phyloP scores from a whole-genome alignment of 2,329 filamentous ascomycete genomes.

The Alternaria triticimaculans region DNA sequence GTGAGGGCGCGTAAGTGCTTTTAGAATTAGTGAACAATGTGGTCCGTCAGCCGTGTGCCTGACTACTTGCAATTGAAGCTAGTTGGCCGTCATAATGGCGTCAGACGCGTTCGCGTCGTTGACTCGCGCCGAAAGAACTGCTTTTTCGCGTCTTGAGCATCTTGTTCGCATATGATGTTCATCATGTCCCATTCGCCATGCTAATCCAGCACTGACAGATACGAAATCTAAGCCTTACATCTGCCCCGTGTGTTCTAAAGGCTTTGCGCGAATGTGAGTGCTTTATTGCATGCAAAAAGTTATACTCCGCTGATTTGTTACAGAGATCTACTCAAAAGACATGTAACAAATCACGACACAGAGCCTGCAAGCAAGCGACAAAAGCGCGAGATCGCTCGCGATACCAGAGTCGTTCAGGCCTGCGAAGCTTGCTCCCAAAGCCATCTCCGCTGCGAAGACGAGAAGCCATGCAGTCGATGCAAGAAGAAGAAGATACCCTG shows the following conservation, averaged over 20 bases:
- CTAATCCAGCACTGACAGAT: slow-evolving; percentile 30
- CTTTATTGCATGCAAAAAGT: neutral
- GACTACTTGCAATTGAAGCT: neutral
- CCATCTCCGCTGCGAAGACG: slow-evolving; percentile 62
- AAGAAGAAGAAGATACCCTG: slow-evolving; percentile 58
- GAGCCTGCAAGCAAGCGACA: slow-evolving; percentile 41
- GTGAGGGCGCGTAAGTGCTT: slow-evolving; percentile 55
- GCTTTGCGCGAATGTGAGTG: slow-evolving; percentile 54
- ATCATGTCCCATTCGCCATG: neutral
- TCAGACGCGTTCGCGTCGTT: neutral
- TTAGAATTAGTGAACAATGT: neutral
- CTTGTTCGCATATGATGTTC: neutral
- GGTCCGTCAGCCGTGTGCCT: neutral
- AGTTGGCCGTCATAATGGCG: neutral
- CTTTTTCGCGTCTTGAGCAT: neutral
- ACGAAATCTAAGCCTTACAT: slow-evolving; percentile 55
- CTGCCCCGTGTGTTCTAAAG: slow-evolving; percentile 55
- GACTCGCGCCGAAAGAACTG: neutral
- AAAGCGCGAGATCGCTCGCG: slow-evolving; percentile 32
- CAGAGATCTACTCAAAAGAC: slow-evolving; percentile 59
- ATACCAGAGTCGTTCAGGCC: slow-evolving; percentile 51
- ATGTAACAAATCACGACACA: slow-evolving; percentile 54
- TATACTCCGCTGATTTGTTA: slow-evolving; percentile 4
- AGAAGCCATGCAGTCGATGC: slow-evolving; percentile 62
- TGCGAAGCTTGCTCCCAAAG: slow-evolving; percentile 60